Evolutionary conservation across 306 rosid species (phyloP).

Genomic region (Neltuma alba): DNA sequence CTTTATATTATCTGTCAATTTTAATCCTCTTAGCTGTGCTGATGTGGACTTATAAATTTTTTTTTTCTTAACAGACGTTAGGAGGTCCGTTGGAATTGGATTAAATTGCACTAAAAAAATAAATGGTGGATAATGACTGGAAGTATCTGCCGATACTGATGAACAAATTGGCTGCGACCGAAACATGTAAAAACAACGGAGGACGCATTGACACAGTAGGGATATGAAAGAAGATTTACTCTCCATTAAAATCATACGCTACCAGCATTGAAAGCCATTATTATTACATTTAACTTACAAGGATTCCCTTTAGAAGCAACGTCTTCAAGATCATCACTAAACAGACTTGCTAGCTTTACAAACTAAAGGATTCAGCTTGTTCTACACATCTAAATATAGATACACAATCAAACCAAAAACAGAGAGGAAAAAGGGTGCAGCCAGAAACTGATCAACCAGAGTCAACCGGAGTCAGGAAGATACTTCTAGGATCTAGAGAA

Average conservation of each 20-base stretch:
- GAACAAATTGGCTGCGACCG: background rate
- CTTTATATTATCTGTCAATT: too few species aligned
- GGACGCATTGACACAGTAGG: background rate
- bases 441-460: slow-evolving; percentile 27
- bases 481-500: slow-evolving; percentile 44
- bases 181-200: too few species aligned
- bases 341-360: slow-evolving; percentile 34
- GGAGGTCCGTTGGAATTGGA: too few species aligned
- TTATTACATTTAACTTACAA: slow-evolving; percentile 19
- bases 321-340: slow-evolving; percentile 28
- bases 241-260: slow-evolving; percentile 11
- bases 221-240: background rate
- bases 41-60: too few species aligned
- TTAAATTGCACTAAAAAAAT: too few species aligned
- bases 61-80: too few species aligned
- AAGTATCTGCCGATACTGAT: background rate
- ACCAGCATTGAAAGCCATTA: slow-evolving; percentile 24
- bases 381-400: slow-evolving; percentile 26
- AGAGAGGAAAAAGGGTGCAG: background rate
- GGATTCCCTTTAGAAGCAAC: slow-evolving; percentile 6
- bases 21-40: too few species aligned
- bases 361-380: slow-evolving; percentile 31
- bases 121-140: background rate
- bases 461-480: slow-evolving; percentile 20
- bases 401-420: slow-evolving; percentile 21